A percentile compares a stretch with the other conserved stretches of the same genome.
These are phyloP conservation scores for Zalerion maritima DNA, from an alignment of 495 filamentous ascomycete genomes.

Conservation along the genomic window DNA sequence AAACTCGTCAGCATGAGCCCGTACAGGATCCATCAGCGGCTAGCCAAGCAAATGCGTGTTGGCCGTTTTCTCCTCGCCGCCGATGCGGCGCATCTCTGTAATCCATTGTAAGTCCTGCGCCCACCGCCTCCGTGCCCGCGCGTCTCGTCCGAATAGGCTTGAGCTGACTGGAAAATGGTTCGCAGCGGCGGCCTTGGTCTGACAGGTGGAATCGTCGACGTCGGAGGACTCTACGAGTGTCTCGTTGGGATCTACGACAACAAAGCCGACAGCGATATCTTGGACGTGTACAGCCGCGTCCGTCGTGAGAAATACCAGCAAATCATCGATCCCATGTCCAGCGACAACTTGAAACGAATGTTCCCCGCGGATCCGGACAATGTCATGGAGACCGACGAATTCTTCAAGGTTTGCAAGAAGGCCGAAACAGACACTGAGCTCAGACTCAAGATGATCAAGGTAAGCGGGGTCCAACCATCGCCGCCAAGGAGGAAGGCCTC, in stretches of 20 bases:
- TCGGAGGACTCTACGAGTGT: conserved; percentile 43
- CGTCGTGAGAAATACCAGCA: conserved; percentile 39
- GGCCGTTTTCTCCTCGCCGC: conserved; percentile 39
- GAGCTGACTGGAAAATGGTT: too few relatives aligned
- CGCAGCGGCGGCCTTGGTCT: conserved; percentile 48
- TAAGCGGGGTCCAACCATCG: too few relatives aligned
- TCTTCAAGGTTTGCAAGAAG: conserved; percentile 22
- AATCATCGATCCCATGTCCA: conserved; percentile 41
- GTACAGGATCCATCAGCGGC: conserved; percentile 48
- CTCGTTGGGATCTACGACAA: conserved; percentile 41
- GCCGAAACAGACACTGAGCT: conserved; percentile 16
- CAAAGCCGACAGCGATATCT: conserved; percentile 37
- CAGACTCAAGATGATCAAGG: conserved; percentile 16
- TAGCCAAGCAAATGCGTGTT: conserved; percentile 38
- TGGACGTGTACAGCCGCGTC: conserved; percentile 42
- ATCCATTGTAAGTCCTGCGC: too few relatives aligned
- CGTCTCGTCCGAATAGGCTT: too few relatives aligned
- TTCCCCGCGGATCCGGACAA: conserved; percentile 21
- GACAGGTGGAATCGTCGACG: conserved; percentile 46
- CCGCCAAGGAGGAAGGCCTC: too few relatives aligned
- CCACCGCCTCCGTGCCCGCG: too few relatives aligned
- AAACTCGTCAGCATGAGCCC: conserved; percentile 38
- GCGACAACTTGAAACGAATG: conserved; percentile 34
- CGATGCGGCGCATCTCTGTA: conserved; percentile 29
- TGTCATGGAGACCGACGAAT: conserved; percentile 21